A percentile compares a stretch with the other conserved stretches of the same genome.
Evolutionary conservation across 108 stramenopile species (phyloP).

Genomic region (Cyclostephanos tholiformis): DNA sequence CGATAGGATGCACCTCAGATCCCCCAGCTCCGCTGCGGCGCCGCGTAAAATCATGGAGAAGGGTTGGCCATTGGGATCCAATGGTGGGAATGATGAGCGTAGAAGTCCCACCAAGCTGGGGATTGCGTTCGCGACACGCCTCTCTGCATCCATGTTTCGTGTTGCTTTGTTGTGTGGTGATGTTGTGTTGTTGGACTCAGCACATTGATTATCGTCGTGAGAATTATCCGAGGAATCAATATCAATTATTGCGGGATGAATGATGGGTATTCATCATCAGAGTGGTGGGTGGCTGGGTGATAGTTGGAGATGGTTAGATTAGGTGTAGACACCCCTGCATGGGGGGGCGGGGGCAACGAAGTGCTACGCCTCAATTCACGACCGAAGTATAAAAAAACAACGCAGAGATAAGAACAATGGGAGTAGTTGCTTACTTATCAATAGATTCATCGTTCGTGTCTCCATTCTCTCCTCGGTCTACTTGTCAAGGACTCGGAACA

Average conservation of each 20-base stretch:
- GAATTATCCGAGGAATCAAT: no score
- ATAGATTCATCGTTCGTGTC: background rate
- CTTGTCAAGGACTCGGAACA: background rate
- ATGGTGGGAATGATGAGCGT: constrained; percentile 41
- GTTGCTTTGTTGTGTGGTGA: background rate
- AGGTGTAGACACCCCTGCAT: no score
- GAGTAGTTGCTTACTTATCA: constrained; percentile 2
- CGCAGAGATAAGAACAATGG: no score
- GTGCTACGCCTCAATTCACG: no score
- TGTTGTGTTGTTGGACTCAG: background rate
- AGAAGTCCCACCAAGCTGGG: constrained; percentile 7
- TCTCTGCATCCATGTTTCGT: constrained; percentile 13
- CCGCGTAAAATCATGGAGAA: constrained; percentile 47
- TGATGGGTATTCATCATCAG: no score
- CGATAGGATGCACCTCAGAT: constrained; percentile 24
- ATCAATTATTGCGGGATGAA: no score
- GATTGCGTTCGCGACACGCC: constrained; percentile 4
- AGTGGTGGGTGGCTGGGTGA: no score
- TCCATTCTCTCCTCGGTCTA: constrained; percentile 12
- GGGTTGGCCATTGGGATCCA: constrained; percentile 47
- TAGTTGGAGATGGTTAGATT: no score
- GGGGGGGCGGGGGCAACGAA: no score
- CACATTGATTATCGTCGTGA: background rate
- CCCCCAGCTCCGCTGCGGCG: constrained; percentile 34
- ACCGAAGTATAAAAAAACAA: no score